These are phyloP conservation scores for Discostella pseudostelligera DNA, from an alignment of 108 stramenopile genomes.

Conservation along the genomic window DNA sequence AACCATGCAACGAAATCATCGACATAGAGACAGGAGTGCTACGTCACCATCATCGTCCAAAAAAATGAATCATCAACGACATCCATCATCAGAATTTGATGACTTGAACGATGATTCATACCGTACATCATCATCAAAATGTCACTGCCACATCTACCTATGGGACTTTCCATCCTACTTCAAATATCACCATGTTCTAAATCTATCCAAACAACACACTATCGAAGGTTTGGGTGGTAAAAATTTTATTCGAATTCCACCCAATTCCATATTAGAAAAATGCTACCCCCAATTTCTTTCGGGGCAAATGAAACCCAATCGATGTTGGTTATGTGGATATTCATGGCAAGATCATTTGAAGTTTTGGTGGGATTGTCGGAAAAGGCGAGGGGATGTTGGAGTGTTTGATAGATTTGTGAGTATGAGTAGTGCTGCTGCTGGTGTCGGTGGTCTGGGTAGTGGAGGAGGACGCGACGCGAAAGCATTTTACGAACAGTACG, in stretches of 20 bases:
- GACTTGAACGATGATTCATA: too few relatives aligned
- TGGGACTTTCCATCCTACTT: slow-evolving; percentile 18
- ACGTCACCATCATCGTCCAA: too few relatives aligned
- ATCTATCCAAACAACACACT: slow-evolving; percentile 8
- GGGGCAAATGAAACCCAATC: slow-evolving; percentile 21
- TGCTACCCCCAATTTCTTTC: slow-evolving; percentile 20
- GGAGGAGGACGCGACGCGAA: not conserved
- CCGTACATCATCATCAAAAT: not conserved
- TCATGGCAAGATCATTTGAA: slow-evolving; percentile 38
- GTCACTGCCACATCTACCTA: slow-evolving; percentile 24
- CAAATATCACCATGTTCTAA: slow-evolving; percentile 8
- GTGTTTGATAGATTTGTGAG: slow-evolving; percentile 13
- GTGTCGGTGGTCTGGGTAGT: not conserved
- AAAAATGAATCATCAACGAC: too few relatives aligned
- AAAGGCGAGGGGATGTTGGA: slow-evolving; percentile 10
- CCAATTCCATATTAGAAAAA: slow-evolving; percentile 13
- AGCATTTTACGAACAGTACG: slow-evolving; percentile 34
- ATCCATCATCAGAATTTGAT: too few relatives aligned
- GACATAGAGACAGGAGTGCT: too few relatives aligned
- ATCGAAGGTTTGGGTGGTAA: slow-evolving; percentile 38
- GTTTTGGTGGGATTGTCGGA: slow-evolving; percentile 35
- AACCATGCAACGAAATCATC: too few relatives aligned
- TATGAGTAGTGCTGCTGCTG: not conserved
- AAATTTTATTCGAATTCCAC: slow-evolving; percentile 33
- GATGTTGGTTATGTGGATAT: slow-evolving; percentile 34